Base-by-base conservation (phyloP, 768 basidiomycete genomes). In the Sporobolomyces pararoseus region DNA sequence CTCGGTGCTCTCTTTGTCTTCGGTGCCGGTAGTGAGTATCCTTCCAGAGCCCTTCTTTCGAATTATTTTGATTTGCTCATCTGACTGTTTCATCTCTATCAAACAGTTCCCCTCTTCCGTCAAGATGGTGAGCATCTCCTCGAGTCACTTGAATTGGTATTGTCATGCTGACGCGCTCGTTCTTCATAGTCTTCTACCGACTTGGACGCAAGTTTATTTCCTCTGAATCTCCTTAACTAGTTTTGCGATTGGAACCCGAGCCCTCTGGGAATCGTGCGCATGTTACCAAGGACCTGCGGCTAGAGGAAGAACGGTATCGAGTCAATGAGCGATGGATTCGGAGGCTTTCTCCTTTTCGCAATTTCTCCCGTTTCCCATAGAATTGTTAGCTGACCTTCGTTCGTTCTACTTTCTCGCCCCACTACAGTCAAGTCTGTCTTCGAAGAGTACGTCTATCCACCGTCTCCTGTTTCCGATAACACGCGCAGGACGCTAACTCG, bases 21-120 rank as follows among this genome's bases (percentile, higher is more conserved):
- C 35, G 68, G 63, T 3, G 64, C 63, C 23, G 42, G 50, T 21
- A 53, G 59, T 61, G 46, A 39, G 59, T 61, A 3, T 23, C 13
- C 21, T 16, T 49, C 21, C 31, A 16, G 21, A 23, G 31, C 14
- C 23, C 31, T 34, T 10, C 3, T 21, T 61, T n/a, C 4, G 19
- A 6, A 34, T n/a, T n/a, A n/a, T n/a, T 34, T 32, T 14, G 10
- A 10, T 4, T 35, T 3, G 13, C 32, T 61, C 31, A 39, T 49
- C 31, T 47, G 59, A 49, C 44, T 47, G 5, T 34, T 44, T 46
- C 17, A 3, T 27, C 27, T 60, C 27, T 27, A 10, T 31, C 4
- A 34, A 5, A 14, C 46, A 61, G 59, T 70, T 46, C 68, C 68
- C 27, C 63, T 53, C 50, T 70, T 70, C 68, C 57, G 55, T 52